These are phyloP conservation scores for Boletellus sp. DNA, from an alignment of 768 basidiomycete species.

Conservation along the genomic window DNA sequence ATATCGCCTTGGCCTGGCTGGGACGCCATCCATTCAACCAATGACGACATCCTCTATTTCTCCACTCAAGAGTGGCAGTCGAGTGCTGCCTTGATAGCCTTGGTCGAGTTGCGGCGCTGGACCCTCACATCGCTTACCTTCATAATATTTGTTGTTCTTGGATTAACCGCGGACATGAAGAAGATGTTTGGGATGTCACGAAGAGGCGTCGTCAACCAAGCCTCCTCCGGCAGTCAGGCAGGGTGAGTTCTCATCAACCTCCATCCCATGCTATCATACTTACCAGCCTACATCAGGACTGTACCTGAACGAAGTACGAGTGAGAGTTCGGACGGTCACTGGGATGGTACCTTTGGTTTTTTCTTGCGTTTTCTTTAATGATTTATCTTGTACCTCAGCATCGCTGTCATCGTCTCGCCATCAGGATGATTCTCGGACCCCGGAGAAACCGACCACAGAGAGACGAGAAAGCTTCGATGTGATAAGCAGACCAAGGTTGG, in stretches of 20 bases:
- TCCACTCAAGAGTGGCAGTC: slow-evolving; percentile 10
- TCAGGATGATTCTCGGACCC: not conserved
- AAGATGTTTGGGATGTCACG: slow-evolving; percentile 10
- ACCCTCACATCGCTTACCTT: slow-evolving; percentile 10
- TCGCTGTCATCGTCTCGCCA: not conserved
- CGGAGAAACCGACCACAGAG: not conserved
- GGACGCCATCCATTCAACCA: slow-evolving; percentile 15
- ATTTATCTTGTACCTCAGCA: not conserved
- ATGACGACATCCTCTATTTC: slow-evolving; percentile 3
- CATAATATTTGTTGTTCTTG: slow-evolving; percentile 16
- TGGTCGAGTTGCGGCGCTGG: slow-evolving; percentile 18
- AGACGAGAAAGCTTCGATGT: not conserved
- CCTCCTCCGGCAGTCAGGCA: not conserved
- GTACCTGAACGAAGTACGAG: not conserved
- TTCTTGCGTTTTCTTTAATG: not conserved
- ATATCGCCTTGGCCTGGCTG: slow-evolving; percentile 21
- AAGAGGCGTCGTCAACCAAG: not conserved
- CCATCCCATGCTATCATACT: not conserved
- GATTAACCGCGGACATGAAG: slow-evolving; percentile 13
- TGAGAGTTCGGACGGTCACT: not conserved
- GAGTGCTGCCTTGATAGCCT: not conserved
- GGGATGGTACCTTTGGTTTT: not conserved
- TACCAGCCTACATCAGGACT: not conserved
- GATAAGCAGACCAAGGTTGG: not conserved
- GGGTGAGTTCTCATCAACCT: not conserved